phyloP scores from a whole-genome alignment of 192 early-diverging fungal species.

The Coemansia reversa region DNA sequence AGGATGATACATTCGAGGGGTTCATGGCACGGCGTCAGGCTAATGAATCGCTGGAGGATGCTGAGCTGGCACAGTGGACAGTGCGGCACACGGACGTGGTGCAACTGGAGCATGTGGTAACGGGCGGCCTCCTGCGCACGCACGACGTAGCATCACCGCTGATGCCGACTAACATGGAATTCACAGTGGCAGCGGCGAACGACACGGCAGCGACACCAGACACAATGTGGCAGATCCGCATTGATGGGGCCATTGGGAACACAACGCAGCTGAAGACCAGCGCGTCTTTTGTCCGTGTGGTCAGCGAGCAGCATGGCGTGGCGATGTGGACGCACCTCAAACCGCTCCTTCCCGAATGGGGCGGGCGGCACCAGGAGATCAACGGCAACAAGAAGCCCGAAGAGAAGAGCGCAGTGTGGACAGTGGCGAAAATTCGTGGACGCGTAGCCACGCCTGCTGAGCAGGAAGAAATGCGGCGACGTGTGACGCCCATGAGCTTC shows the following conservation, averaged over 20 bases:
- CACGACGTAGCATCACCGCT: constrained; percentile 79
- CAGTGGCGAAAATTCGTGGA: constrained; percentile 73
- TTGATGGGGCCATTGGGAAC: constrained; percentile 48
- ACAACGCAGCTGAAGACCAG: constrained; percentile 28
- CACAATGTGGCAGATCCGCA: constrained; percentile 64
- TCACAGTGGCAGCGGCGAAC: constrained; percentile 60
- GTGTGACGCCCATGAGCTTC: constrained; percentile 56
- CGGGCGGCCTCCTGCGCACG: constrained; percentile 61
- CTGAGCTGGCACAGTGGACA: constrained; percentile 53
- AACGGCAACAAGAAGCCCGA: constrained; percentile 95
- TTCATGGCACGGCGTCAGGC: constrained; percentile 28
- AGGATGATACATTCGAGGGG: constrained; percentile 16
- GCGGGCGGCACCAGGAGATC: constrained; percentile 80
- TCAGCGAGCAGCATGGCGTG: constrained; percentile 69
- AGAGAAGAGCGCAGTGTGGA: constrained; percentile 75
- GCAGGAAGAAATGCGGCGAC: constrained; percentile 19
- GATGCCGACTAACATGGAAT: constrained; percentile 78
- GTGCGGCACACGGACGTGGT: constrained; percentile 62
- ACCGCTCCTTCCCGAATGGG: constrained; percentile 84
- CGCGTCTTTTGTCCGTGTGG: constrained; percentile 45
- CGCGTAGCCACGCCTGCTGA: constrained; percentile 55
- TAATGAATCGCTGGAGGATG: constrained; percentile 25
- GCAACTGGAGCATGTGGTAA: constrained; percentile 61
- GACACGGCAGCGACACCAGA: constrained; percentile 32
- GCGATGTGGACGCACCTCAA: constrained; percentile 73